These are phyloP conservation scores for Cutaneotrichosporon mucoides DNA, from an alignment of 1,284 basidiomycete species.

Conservation along the genomic window DNA sequence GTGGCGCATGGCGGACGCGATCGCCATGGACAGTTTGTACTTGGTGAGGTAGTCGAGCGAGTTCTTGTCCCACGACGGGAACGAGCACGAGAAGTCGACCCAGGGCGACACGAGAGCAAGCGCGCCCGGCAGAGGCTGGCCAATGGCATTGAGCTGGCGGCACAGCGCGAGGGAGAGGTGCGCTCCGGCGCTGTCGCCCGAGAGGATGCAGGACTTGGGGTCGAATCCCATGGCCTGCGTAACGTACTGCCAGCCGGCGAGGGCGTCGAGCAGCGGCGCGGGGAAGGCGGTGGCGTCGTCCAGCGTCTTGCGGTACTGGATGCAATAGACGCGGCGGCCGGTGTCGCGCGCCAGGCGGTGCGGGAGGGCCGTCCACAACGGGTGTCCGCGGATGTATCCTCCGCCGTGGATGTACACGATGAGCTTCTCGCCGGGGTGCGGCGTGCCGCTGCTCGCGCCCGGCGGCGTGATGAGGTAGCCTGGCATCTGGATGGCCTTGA, in stretches of 20 bases:
- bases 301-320: slow-evolving; percentile 19
- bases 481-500: background rate
- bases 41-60: slow-evolving; percentile 14
- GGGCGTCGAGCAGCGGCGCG: slow-evolving; percentile 20
- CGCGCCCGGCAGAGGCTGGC: slow-evolving; percentile 51
- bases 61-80: slow-evolving; percentile 10
- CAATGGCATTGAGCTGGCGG: slow-evolving; percentile 9
- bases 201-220: slow-evolving; percentile 10
- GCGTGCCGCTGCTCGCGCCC: slow-evolving; percentile 2
- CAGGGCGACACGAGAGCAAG: slow-evolving; percentile 59
- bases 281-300: slow-evolving; percentile 9
- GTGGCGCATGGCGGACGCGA: slow-evolving; percentile 19
- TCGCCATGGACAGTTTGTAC: slow-evolving; percentile 3
- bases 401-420: slow-evolving; percentile 28
- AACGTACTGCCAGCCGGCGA: slow-evolving; percentile 17
- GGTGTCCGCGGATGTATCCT: slow-evolving; percentile 22
- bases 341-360: slow-evolving; percentile 11
- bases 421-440: slow-evolving; percentile 20
- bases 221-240: slow-evolving; percentile 8
- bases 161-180: slow-evolving; percentile 14
- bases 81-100: slow-evolving; percentile 51
- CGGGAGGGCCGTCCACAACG: slow-evolving; percentile 14
- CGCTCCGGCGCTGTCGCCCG: slow-evolving; percentile 20
- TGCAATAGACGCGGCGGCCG: slow-evolving; percentile 9
- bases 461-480: slow-evolving; percentile 4